Evolutionary conservation across 495 filamentous ascomycete genomes (phyloP).

Genomic region (Penicillium nucicola): DNA sequence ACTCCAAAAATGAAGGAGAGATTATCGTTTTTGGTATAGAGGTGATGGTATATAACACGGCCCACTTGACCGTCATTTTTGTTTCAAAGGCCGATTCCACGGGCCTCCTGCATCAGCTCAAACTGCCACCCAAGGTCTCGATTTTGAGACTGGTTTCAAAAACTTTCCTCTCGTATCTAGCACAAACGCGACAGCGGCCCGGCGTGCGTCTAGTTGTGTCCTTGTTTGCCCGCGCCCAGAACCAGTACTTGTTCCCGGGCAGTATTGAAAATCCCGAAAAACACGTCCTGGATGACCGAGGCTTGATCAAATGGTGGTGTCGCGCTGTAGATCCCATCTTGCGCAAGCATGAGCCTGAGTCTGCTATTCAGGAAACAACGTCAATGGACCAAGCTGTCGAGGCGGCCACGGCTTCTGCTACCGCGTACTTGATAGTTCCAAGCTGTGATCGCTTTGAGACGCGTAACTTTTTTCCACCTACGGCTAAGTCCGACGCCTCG

Average conservation of each 20-base stretch:
- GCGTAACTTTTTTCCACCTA: constrained; percentile 53
- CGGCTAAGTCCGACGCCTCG: constrained; percentile 37
- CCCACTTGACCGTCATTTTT: constrained; percentile 80
- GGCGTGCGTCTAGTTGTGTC: constrained; percentile 78
- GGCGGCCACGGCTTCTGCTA: constrained; percentile 39
- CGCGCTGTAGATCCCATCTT: constrained; percentile 74
- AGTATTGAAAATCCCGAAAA: constrained; percentile 82
- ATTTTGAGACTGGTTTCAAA: constrained; percentile 68
- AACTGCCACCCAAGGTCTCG: constrained; percentile 61
- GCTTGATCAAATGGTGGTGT: constrained; percentile 94
- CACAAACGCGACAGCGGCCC: constrained; percentile 60
- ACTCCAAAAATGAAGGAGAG: constrained; percentile 30
- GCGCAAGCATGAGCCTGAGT: constrained; percentile 43
- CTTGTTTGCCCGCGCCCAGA: constrained; percentile 87
- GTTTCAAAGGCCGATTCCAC: constrained; percentile 97
- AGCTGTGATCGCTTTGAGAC: constrained; percentile 79
- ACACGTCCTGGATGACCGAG: constrained; percentile 89
- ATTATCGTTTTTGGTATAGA: constrained; percentile 68
- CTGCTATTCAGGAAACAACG: constrained; percentile 30
- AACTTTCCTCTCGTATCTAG: constrained; percentile 72
- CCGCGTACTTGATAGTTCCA: constrained; percentile 81
- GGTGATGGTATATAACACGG: constrained; percentile 64
- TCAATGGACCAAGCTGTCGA: constrained; percentile 41
- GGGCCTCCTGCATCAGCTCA: constrained; percentile 71
- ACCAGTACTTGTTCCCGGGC: constrained; percentile 92